Percentiles rank a stretch among this genome's conserved stretches.
Evolutionary conservation across 108 stramenopile species (phyloP).

Genomic region (Seminavis robusta): DNA sequence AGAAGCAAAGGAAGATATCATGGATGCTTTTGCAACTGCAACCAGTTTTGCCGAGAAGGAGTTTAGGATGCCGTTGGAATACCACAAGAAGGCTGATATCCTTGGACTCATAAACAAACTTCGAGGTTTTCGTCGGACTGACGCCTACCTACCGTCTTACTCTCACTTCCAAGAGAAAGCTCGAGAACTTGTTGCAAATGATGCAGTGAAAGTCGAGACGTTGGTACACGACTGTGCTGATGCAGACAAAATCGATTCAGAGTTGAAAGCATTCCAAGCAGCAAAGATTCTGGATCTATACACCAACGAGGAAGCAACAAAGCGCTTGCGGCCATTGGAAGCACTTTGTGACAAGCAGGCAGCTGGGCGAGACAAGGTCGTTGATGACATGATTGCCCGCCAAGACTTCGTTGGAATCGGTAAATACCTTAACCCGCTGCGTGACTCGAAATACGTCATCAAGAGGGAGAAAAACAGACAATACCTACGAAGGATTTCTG

Average conservation of each 20-base stretch:
- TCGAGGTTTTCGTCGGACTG: background rate
- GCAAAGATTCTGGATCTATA: slow-evolving; percentile 36
- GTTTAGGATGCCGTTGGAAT: too few relatives aligned
- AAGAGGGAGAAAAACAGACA: slow-evolving; percentile 29
- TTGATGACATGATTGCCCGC: slow-evolving; percentile 29
- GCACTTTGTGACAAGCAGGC: slow-evolving; percentile 43
- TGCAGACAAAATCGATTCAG: slow-evolving; percentile 38
- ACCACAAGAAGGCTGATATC: too few relatives aligned
- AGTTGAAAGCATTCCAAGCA: slow-evolving; percentile 19
- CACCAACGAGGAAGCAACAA: slow-evolving; percentile 20
- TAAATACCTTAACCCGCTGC: slow-evolving; percentile 29
- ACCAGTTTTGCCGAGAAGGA: background rate
- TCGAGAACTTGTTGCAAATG: slow-evolving; percentile 16
- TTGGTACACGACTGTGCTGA: slow-evolving; percentile 36
- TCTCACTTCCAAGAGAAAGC: slow-evolving; percentile 7
- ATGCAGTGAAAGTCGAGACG: slow-evolving; percentile 27
- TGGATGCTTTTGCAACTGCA: background rate
- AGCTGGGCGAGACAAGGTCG: slow-evolving; percentile 26
- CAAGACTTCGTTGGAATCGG: slow-evolving; percentile 39
- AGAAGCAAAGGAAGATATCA: background rate
- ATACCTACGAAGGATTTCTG: slow-evolving; percentile 19
- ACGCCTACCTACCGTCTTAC: slow-evolving; percentile 9
- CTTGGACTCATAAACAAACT: background rate
- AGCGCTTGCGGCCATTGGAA: slow-evolving; percentile 21
- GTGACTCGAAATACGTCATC: slow-evolving; percentile 40